Evolutionary conservation across 2,329 filamentous ascomycete species (phyloP), one percentile per base, ranked within the genome.

Genomic region (Torrubiellomyces zombiae): DNA sequence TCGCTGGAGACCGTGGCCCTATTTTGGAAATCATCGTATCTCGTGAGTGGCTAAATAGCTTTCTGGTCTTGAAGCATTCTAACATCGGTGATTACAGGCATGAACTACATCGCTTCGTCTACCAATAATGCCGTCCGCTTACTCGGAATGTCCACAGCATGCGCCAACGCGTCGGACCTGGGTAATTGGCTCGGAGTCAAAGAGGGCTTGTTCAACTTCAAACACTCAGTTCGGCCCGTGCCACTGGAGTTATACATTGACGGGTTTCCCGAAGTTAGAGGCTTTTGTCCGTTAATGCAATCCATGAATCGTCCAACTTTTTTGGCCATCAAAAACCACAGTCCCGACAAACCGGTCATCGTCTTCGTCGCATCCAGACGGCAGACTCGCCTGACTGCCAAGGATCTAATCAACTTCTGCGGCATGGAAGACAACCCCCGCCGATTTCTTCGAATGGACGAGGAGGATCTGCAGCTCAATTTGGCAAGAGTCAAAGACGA

Each of bases 251-350:
- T 94, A 21, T 98, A 81, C 50, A 98, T 98, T 37, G 89, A 98
- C 46, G 91, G 89, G 0, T 98, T 98, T 45, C 85, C 89, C 0
- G 82, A 95, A 43, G 77, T 89, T 37, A 70, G 86, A 31, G 89
- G 89, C 1, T 98, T 98, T 56, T 95, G 86, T 40, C 83, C 89
- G 1, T 54, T 98, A 36, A 98, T 98, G 89, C 86, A 95, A 52
- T 92, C 83, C 1, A 98, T 98, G 89, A 98, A 98, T 44, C 68
- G 89, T 6, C 89, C 89, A 2, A 94, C 89, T 0, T 98, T 95
- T 52, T 58, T 95, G 16, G 89, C 89, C 1, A 89, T 98, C 50
- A 94, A 98, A 50, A 82, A 75, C 8, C 91, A 98, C 51, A 94
- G 85, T 20, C 89, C 91, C 1, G 75, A 83, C 26, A 95, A 98